These are phyloP conservation scores for Limonium bicolor DNA, from an alignment of 148 eudicot genomes.

Conservation along the genomic window DNA sequence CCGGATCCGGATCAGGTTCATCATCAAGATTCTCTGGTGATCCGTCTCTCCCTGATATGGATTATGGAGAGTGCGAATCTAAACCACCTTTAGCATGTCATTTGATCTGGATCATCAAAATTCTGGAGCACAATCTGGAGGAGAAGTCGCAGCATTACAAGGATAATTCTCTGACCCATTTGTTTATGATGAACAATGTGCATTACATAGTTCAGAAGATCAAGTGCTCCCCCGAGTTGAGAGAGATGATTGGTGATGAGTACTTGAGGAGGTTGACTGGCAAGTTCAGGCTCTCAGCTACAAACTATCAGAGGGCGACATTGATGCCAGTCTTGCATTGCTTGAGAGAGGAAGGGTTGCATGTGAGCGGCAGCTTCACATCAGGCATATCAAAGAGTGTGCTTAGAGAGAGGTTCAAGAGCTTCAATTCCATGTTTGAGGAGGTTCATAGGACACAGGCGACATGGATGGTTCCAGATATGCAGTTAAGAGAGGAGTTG, in stretches of 20 bases:
- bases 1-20: slow-evolving; percentile 47
- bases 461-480: slow-evolving; percentile 55
- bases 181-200: slow-evolving; percentile 85
- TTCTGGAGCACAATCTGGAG: slow-evolving; percentile 50
- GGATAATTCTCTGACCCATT: slow-evolving; percentile 44
- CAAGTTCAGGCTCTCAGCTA: slow-evolving; percentile 39
- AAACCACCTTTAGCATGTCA: slow-evolving; percentile 53
- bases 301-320: slow-evolving; percentile 48
- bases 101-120: slow-evolving; percentile 73
- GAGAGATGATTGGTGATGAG: slow-evolving; percentile 66
- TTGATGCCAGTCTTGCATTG: slow-evolving; percentile 61
- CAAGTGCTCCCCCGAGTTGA: slow-evolving; percentile 46
- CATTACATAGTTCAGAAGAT: slow-evolving; percentile 71
- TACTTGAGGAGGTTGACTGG: slow-evolving; percentile 54
- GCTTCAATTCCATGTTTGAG: slow-evolving; percentile 67
- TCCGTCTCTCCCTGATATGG: slow-evolving; percentile 37
- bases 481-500: slow-evolving; percentile 69
- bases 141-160: slow-evolving; percentile 51
- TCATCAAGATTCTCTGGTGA: slow-evolving; percentile 52
- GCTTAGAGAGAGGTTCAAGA: slow-evolving; percentile 66
- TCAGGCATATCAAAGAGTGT: slow-evolving; percentile 61
- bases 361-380: slow-evolving; percentile 56
- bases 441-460: slow-evolving; percentile 78
- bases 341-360: slow-evolving; percentile 80
- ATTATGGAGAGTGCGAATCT: slow-evolving; percentile 40